Base-by-base conservation (phyloP, 2,329 filamentous ascomycete genomes). In the Claviceps pusilla region DNA sequence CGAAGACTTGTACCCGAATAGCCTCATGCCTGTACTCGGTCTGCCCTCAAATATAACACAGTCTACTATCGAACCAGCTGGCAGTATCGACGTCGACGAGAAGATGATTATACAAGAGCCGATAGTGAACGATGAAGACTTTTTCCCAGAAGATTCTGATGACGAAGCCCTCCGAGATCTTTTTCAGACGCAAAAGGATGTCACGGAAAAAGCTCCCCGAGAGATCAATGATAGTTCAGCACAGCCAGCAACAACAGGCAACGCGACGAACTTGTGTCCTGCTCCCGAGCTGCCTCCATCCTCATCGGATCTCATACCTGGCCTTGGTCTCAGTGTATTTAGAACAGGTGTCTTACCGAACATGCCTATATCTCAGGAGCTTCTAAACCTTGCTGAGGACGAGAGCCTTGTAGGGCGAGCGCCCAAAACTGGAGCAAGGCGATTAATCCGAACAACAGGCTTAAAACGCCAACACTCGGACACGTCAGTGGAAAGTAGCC, bases 1-100 rank as follows among this genome's bases (percentile, higher is more conserved):
- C 0, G 85, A 90, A 64, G 91, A 97, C 64, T 73, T 98, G 16
- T 95, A 86, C 64, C 85, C 87, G 0, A 76, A 79, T 24, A 86
- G 81, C 50, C 68, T 89, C 28, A 64, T 69, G 16, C 70, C 71
- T n/a, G 69, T 67, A 3, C 64, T 81, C 4, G 74, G 74, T 0
- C 57, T 73, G 10, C 59, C 69, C 5, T 65, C 65, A 2, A 63
- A 80, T 49, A 66, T 87, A 33, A 62, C 68, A 14, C 56, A 58
- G 7, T 55, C 54, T 39, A 49, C 49, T 7, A 24, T 16, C 2
- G 57, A 71, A 50, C 68, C 68, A 2, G 72, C 69, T 56, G 77
- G 73, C 56, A 77, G 73, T 56, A 74, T 84, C 47, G 72, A 83
- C 28, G 80, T 89, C 5, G 83, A 90, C 59, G 83, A 88, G 60